Conservation (phyloP, 495 filamentous ascomycete species). For the Penicillium argentinense region DNA sequence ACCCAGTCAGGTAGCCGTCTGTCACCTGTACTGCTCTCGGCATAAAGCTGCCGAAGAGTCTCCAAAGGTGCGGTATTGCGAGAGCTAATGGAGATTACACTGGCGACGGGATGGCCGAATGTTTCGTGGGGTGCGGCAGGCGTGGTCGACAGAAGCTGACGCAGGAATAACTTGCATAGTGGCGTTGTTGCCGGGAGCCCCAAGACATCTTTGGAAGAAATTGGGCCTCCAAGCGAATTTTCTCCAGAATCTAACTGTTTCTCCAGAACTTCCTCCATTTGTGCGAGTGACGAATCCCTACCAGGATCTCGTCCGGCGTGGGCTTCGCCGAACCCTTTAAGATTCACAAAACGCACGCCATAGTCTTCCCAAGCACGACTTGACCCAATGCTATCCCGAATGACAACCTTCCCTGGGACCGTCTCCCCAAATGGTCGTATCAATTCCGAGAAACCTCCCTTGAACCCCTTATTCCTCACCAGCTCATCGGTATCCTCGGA, state of each 20-base stretch:
- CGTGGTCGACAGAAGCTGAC: conserved; percentile 76
- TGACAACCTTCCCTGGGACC: conserved; percentile 81
- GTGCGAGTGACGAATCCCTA: conserved; percentile 37
- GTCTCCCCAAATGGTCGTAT: conserved; percentile 90
- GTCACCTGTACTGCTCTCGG: conserved; percentile 67
- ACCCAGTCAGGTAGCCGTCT: conserved; percentile 75
- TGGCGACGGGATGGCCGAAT: conserved; percentile 92
- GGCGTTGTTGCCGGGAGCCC: conserved; percentile 49
- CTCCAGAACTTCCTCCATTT: conserved; percentile 62
- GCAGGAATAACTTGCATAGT: conserved; percentile 78
- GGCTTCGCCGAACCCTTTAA: conserved; percentile 26
- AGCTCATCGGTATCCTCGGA: conserved; percentile 81
- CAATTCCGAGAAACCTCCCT: conserved; percentile 76
- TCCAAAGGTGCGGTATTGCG: conserved; percentile 78
- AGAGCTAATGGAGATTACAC: conserved; percentile 92
- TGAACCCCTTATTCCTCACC: conserved; percentile 80
- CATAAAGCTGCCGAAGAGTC: conserved; percentile 77
- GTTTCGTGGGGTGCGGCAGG: conserved; percentile 82
- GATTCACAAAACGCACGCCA: conserved; percentile 76
- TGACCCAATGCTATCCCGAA: conserved; percentile 83
- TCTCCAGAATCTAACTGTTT: conserved; percentile 39
- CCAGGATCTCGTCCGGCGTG: conserved; percentile 21
- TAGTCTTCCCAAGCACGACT: conserved; percentile 87
- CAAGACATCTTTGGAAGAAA: conserved; percentile 33
- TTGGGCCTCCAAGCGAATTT: conserved; percentile 31